These are phyloP conservation scores for Xenoacremonium recifei DNA, from an alignment of 2,329 filamentous ascomycete species.

Conservation along the genomic window DNA sequence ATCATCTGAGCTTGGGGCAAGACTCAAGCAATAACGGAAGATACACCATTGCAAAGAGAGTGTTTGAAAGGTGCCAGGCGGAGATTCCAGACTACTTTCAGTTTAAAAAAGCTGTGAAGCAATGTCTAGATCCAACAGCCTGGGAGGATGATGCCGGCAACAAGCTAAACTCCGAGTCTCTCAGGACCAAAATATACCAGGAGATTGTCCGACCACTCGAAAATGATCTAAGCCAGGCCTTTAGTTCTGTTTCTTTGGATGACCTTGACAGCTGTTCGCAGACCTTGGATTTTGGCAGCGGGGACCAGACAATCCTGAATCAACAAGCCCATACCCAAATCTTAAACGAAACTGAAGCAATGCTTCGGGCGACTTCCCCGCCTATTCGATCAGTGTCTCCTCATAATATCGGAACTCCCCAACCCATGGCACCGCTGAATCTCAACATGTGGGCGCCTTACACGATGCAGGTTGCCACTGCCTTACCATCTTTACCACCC, in stretches of 20 bases:
- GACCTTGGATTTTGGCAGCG: slow-evolving; percentile 5
- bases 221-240: slow-evolving; percentile 5
- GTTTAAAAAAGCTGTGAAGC: slow-evolving; percentile 5
- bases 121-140: slow-evolving; percentile 4
- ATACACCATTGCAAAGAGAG: slow-evolving; percentile 2
- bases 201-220: slow-evolving; percentile 7
- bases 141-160: slow-evolving; percentile 7
- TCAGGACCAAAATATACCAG: slow-evolving; percentile 6
- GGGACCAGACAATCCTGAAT: slow-evolving; percentile 11
- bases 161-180: neutral
- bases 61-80: slow-evolving; percentile 5
- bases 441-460: no score
- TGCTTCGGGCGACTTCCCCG: no score
- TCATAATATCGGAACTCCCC: no score
- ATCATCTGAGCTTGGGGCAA: neutral
- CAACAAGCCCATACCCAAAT: no score
- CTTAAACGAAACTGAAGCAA: no score
- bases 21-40: neutral
- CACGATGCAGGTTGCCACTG: no score
- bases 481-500: no score
- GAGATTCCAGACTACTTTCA: slow-evolving; percentile 9
- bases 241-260: slow-evolving; percentile 4
- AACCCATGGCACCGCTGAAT: no score
- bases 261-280: slow-evolving; percentile 6
- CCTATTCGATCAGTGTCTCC: no score